Evolutionary conservation across 257 asterid species (phyloP).

Genomic region (Plantago major): DNA sequence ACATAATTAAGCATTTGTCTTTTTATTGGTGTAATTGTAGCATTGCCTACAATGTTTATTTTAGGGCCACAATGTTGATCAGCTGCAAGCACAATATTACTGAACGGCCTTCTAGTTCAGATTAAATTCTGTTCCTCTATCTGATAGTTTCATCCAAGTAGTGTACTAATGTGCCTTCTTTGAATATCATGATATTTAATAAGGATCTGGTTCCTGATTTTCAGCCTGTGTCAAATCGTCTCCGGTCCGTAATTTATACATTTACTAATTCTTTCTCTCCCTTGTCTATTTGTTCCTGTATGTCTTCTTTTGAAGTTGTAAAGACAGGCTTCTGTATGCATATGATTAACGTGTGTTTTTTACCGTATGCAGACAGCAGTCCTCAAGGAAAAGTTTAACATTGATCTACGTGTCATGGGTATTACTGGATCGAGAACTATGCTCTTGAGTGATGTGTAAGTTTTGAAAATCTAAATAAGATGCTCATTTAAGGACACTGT

Average conservation of each 20-base stretch:
- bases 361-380: slow-evolving; percentile 58
- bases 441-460: slow-evolving; percentile 84
- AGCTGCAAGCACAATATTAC: too few species aligned
- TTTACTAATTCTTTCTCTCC: background rate
- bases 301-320: background rate
- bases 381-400: slow-evolving; percentile 93
- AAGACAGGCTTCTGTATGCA: too few species aligned
- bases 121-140: too few species aligned
- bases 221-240: background rate
- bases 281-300: slow-evolving; percentile 1
- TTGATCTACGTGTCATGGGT: slow-evolving; percentile 95
- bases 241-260: background rate
- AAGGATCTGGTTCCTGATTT: too few species aligned
- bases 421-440: slow-evolving; percentile 70
- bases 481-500: slow-evolving; percentile 1
- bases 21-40: too few species aligned
- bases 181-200: too few species aligned
- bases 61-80: too few species aligned
- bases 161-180: too few species aligned
- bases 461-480: slow-evolving; percentile 13
- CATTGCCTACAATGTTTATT: too few species aligned
- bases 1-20: too few species aligned
- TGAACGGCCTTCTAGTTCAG: too few species aligned
- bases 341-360: background rate
- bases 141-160: too few species aligned